Evolutionary conservation across 2,329 filamentous ascomycete species (phyloP), one percentile per base, ranked within the genome.

Genomic region (Phyllosticta citribraziliensis): DNA sequence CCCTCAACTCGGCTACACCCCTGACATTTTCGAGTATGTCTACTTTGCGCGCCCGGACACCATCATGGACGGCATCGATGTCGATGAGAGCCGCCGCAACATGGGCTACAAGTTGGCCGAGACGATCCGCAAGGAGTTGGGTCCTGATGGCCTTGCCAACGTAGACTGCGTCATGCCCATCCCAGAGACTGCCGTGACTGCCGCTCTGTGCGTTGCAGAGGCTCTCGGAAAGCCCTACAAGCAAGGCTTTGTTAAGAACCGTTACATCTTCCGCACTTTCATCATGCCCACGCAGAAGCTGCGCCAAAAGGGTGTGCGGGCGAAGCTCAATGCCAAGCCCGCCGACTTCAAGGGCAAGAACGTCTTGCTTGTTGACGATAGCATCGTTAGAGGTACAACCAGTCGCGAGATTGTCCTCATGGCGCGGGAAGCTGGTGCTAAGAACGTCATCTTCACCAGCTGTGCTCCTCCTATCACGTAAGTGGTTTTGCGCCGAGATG

Each of bases 121-220:
- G 64, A 88, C 84, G 56, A 84, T 96, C 66, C 80, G 81, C 65
- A 75, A 81, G 52, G 81, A 84, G 27, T 79, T 96, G 2, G 87
- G 88, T 3, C 80, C 86, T 2, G 82, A 91, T 54, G 82, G 80
- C 14, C 77, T 96, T 63, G 82, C 84, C 62, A 85, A 91, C 47
- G 92, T 96, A 67, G 91, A 96, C 66, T 84, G 85, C 60, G 87
- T 95, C 51, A 91, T 95, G 68, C 90, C 91, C 0, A 88, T 95
- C 63, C 88, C 88, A 0, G 88, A 92, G 73, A 96, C 91, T 0
- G 88, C 86, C 52, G 91, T 91, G 64, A 92, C 88, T 0, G 88
- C 90, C 1, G 91, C 91, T 2, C 84, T 88, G 9, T 84, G 83
- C 55, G 82, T 96, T 25, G 87, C 91, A n/a, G 83, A 86, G 68